Conservation (phyloP, 441 rosid genomes). For the Jatropha multifida region DNA sequence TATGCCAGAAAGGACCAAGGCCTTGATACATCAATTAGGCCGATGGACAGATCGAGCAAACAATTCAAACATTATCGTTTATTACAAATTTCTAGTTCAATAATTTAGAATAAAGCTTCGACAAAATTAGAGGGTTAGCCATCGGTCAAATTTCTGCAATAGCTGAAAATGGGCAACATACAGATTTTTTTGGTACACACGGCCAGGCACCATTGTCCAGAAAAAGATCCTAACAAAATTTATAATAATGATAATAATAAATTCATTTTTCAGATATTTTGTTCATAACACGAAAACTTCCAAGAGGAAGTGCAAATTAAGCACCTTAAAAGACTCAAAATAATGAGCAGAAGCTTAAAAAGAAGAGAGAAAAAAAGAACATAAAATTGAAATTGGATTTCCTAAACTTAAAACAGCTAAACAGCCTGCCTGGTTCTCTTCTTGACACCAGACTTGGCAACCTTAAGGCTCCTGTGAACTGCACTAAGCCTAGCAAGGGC, state of each 20-base stretch:
- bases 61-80: no score
- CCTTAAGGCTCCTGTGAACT: constrained; percentile 65
- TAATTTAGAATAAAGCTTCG: no score
- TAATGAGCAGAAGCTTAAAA: background rate
- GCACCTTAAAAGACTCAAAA: background rate
- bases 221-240: background rate
- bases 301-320: background rate
- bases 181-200: no score
- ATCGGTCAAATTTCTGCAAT: no score
- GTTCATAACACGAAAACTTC: background rate
- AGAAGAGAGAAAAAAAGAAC: background rate
- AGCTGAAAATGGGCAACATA: no score
- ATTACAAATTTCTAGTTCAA: no score
- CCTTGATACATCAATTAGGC: no score
- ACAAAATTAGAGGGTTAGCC: no score
- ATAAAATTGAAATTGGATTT: background rate
- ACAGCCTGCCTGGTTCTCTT: constrained; percentile 74
- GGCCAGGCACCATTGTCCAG: background rate
- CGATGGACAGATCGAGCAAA: no score
- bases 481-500: constrained; percentile 85
- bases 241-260: background rate
- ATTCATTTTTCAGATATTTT: background rate
- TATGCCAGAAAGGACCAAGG: no score
- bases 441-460: constrained; percentile 85
- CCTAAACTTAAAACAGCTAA: background rate